Conservation (phyloP, 148 eudicot genomes). For the Vaccinium corymbosum region DNA sequence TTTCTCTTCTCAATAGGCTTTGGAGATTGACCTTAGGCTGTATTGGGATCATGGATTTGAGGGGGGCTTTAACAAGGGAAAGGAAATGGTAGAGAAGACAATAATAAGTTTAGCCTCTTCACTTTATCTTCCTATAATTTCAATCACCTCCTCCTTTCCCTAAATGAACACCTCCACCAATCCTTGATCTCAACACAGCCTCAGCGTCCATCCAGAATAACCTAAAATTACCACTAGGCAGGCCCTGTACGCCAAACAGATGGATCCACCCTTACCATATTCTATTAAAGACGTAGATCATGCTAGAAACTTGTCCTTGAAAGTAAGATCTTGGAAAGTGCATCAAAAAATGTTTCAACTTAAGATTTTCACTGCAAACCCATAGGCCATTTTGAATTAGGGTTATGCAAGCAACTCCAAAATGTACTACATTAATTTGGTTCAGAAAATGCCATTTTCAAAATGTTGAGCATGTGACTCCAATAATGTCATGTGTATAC, state of each 20-base stretch:
- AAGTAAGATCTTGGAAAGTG: neutral
- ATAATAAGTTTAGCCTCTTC: neutral
- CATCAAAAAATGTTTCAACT: neutral
- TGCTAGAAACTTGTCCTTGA: neutral
- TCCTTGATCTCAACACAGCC: neutral
- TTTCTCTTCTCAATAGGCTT: neutral
- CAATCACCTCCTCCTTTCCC: neutral
- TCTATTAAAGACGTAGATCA: neutral
- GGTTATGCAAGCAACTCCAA: neutral
- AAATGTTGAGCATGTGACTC: neutral
- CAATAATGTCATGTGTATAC: neutral
- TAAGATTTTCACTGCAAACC: neutral
- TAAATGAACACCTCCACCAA: neutral
- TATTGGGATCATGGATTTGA: neutral
- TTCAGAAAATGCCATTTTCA: neutral
- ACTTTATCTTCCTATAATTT: neutral
- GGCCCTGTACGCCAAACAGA: neutral
- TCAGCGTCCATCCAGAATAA: neutral
- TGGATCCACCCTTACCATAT: neutral
- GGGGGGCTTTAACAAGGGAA: neutral
- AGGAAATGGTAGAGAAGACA: neutral
- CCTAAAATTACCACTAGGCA: neutral
- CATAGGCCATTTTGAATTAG: neutral
- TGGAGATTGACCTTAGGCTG: neutral
- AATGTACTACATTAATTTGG: neutral